phyloP scores from a whole-genome alignment of 2,329 filamentous ascomycete genomes.

The Paecilomyces sp. region DNA sequence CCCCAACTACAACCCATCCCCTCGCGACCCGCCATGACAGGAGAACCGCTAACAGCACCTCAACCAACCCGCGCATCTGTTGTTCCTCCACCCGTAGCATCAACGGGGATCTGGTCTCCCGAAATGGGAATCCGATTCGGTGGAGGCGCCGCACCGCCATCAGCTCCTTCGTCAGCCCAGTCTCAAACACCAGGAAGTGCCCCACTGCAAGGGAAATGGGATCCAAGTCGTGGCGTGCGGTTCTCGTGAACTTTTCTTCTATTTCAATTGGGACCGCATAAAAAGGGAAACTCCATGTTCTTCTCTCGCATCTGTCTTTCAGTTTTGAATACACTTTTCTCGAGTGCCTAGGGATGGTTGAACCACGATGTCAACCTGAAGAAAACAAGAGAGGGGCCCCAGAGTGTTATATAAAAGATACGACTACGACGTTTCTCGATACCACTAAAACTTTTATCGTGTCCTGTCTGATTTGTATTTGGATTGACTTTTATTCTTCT shows the following conservation, averaged over 20 bases:
- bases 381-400: neutral
- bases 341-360: too few species aligned
- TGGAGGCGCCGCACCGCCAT: constrained; percentile 24
- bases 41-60: constrained; percentile 38
- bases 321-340: neutral
- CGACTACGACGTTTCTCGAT: neutral
- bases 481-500: neutral
- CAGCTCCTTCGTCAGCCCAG: neutral
- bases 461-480: neutral
- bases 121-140: constrained; percentile 76
- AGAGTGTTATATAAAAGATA: neutral
- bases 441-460: neutral
- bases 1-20: constrained; percentile 34
- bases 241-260: constrained; percentile 35
- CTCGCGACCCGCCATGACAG: constrained; percentile 27
- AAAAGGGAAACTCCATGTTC: neutral
- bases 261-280: neutral
- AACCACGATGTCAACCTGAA: neutral
- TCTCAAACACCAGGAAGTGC: constrained; percentile 14
- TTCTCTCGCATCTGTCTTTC: neutral
- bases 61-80: constrained; percentile 36
- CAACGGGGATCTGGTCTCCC: constrained; percentile 65
- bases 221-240: constrained; percentile 51
- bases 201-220: constrained; percentile 46
- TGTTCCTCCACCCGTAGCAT: constrained; percentile 47